Evolutionary conservation across 331 rosid species (phyloP), one percentile per base, ranked within the genome.

Genomic region (Telfairia occidentalis): DNA sequence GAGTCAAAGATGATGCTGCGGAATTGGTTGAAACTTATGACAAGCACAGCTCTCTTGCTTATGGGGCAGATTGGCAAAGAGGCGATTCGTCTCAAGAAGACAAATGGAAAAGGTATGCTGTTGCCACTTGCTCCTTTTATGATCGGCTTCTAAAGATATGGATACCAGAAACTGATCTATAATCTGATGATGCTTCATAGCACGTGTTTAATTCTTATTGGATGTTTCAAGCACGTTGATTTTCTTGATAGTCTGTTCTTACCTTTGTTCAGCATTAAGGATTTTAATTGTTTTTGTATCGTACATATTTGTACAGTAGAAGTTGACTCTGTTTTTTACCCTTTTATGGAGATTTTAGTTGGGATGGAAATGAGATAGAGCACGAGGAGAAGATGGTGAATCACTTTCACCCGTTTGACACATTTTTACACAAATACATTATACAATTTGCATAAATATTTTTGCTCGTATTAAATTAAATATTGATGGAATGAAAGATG

Each of bases 91-190:
- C 46, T 53, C 63, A 30, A 37, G 63, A 54, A 57, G 78, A 80
- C 40, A 75, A 66, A 74, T 77, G 74, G 73, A 89, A 71, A 79
- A 84, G 78, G 73, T 84, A 86, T 77, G 50, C 82, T 2, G 90
- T 91, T 80, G 92, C 96, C 49, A 89, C 98, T 42, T 94, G 96
- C 94, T 91, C 97, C 5, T 91, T 91, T 85, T 94, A 89, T 58
- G 97, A 94, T 78, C 81, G 59, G 72, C 96, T 86, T 80, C 82
- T 94, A 16, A 79, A 90, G 61, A 34, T 86, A 55, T 94, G 96
- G 97, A 84, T 78, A 73, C 91, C 96, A 19, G 77, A 42, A 81
- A 86, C 73, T 82, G 83, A 86, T 73, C 52, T 34, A n/a, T 79
- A 16, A 38, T 59, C 78, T 72, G 64, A 59, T 65, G 60, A 55